These are phyloP conservation scores for Ampelocalamus luodianensis DNA, from an alignment of 176 grass and related monocot genomes.

Conservation along the genomic window DNA sequence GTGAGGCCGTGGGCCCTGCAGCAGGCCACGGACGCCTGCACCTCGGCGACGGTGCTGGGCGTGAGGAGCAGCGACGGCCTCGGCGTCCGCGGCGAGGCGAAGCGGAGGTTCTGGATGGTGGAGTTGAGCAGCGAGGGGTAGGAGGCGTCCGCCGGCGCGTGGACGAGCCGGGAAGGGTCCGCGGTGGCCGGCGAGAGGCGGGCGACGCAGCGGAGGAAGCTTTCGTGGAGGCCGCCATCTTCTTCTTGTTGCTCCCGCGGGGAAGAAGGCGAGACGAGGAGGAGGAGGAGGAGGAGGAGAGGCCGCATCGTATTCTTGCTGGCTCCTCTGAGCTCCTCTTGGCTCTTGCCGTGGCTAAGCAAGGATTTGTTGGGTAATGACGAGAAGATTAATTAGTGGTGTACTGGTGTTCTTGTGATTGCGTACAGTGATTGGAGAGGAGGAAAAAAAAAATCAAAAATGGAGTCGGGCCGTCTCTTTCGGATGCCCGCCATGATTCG, in stretches of 20 bases:
- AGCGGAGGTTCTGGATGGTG: slow-evolving; percentile 74
- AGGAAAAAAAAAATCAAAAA: no score
- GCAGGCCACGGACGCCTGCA: slow-evolving; percentile 55
- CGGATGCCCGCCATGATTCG: neutral
- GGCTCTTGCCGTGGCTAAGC: neutral
- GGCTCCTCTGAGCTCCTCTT: neutral
- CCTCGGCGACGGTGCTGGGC: slow-evolving; percentile 39
- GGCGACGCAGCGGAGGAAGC: slow-evolving; percentile 62
- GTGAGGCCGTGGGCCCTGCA: slow-evolving; percentile 38
- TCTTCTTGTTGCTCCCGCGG: neutral
- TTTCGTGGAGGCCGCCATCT: slow-evolving; percentile 26
- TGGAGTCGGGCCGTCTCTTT: neutral
- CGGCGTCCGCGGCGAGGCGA: slow-evolving; percentile 36
- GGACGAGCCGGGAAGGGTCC: slow-evolving; percentile 45
- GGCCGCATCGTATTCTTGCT: slow-evolving; percentile 30
- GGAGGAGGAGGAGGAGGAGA: neutral
- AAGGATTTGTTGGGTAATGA: neutral
- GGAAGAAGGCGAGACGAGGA: slow-evolving; percentile 21
- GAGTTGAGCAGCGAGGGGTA: slow-evolving; percentile 51
- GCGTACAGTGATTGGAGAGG: no score
- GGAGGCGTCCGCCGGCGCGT: slow-evolving; percentile 23
- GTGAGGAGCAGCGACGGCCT: slow-evolving; percentile 53
- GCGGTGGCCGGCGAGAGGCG: slow-evolving; percentile 42
- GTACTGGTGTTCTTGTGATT: no score
- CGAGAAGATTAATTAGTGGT: no score